phyloP scores from a whole-genome alignment of 805 yeast genomes.

The Hanseniaspora lachancei region DNA sequence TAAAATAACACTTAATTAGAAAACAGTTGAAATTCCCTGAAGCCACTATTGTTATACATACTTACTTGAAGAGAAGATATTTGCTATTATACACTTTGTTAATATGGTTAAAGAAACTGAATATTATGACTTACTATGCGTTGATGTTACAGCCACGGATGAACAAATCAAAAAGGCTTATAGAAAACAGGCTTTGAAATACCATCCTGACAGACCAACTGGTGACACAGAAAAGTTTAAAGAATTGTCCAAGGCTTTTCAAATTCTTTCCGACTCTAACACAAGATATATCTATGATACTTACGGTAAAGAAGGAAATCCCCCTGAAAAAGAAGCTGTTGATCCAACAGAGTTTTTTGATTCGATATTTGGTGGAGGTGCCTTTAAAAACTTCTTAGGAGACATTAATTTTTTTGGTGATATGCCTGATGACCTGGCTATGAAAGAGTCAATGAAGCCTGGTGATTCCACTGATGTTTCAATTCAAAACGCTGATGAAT shows the following conservation, averaged over 20 bases:
- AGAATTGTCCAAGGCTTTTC: constrained; percentile 55
- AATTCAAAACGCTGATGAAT: constrained; percentile 17
- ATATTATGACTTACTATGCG: constrained; percentile 72
- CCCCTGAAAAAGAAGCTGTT: constrained; percentile 58
- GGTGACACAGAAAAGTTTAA: constrained; percentile 76
- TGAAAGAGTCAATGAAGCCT: constrained; percentile 24
- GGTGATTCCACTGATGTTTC: constrained; percentile 15
- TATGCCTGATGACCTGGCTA: constrained; percentile 43
- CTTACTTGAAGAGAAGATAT: neutral
- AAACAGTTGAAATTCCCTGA: too few relatives aligned
- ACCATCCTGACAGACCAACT: constrained; percentile 89
- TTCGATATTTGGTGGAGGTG: constrained; percentile 73
- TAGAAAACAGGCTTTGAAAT: constrained; percentile 73
- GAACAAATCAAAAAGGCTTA: constrained; percentile 87
- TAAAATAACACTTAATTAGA: too few relatives aligned
- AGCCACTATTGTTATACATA: neutral
- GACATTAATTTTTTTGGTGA: constrained; percentile 59
- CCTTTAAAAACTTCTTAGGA: constrained; percentile 67
- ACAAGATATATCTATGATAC: constrained; percentile 67
- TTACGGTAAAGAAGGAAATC: constrained; percentile 65
- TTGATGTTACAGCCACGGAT: constrained; percentile 55
- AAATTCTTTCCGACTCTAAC: constrained; percentile 61
- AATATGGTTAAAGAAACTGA: constrained; percentile 71
- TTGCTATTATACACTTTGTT: too few relatives aligned
- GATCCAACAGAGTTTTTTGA: constrained; percentile 82